phyloP scores from a whole-genome alignment of 148 eudicot species.

The Rhododendron henanense region DNA sequence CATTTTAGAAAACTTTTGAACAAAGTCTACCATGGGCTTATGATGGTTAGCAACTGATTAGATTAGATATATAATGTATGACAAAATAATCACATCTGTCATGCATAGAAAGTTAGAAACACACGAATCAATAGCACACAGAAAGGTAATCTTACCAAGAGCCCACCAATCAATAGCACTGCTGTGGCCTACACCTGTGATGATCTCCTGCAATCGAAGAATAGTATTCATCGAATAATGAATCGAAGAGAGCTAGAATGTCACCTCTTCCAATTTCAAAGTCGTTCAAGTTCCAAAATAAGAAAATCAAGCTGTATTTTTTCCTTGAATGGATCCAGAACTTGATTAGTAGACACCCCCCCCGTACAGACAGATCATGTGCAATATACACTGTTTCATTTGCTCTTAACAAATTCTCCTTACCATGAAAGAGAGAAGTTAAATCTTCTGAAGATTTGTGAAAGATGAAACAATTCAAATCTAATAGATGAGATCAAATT shows the following conservation, averaged over 20 bases:
- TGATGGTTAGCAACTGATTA: neutral
- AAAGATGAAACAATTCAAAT: neutral
- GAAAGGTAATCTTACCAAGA: constrained; percentile 53
- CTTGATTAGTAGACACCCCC: neutral
- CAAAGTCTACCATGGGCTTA: neutral
- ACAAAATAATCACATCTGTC: neutral
- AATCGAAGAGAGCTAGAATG: neutral
- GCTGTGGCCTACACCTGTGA: constrained; percentile 84
- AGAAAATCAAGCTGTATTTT: neutral
- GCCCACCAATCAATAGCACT: constrained; percentile 99
- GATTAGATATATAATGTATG: neutral
- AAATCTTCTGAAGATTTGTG: neutral
- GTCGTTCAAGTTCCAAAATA: neutral
- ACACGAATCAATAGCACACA: neutral
- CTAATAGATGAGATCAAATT: neutral
- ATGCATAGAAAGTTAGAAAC: neutral
- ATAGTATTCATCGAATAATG: neutral
- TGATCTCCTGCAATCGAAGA: constrained; percentile 61
- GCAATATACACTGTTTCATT: neutral
- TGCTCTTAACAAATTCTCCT: neutral
- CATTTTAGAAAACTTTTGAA: neutral
- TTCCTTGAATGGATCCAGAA: neutral
- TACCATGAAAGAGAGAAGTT: neutral
- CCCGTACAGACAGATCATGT: neutral
- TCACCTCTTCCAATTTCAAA: neutral